Percentiles rank a stretch among this genome's conserved stretches.
These are phyloP conservation scores for Vaccinium darrowii DNA, from an alignment of 148 eudicot genomes.

Conservation along the genomic window DNA sequence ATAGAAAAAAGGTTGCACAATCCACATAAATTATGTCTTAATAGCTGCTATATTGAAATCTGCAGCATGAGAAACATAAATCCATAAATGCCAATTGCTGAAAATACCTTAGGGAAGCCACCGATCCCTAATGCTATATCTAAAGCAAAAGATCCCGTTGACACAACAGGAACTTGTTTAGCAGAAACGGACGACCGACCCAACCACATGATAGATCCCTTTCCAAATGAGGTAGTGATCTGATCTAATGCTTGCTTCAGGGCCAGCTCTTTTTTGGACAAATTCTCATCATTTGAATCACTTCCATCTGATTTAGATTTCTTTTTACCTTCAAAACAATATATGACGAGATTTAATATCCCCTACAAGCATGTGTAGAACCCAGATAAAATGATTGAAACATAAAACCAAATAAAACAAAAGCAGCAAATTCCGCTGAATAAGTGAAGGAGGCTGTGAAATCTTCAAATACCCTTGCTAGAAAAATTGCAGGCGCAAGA, in stretches of 20 bases:
- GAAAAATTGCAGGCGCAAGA: slow-evolving; percentile 32
- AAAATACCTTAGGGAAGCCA: slow-evolving; percentile 88
- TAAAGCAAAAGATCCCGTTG: slow-evolving; percentile 85
- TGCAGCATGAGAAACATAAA: background rate
- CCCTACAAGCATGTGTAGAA: background rate
- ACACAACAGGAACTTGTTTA: slow-evolving; percentile 75
- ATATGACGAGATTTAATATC: slow-evolving; percentile 1
- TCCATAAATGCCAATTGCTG: background rate
- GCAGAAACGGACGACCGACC: slow-evolving; percentile 58
- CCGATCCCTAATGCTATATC: slow-evolving; percentile 94
- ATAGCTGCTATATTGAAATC: background rate
- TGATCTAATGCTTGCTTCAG: slow-evolving; percentile 85
- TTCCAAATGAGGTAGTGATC: slow-evolving; percentile 77
- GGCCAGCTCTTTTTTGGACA: slow-evolving; percentile 82
- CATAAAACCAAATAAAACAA: background rate
- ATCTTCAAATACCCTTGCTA: slow-evolving; percentile 34
- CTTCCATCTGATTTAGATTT: slow-evolving; percentile 75
- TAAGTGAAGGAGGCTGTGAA: background rate
- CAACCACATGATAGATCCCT: slow-evolving; percentile 97
- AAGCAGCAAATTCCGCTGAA: background rate
- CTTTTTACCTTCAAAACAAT: slow-evolving; percentile 51
- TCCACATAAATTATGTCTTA: background rate
- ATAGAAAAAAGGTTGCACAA: background rate
- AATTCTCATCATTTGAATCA: slow-evolving; percentile 79
- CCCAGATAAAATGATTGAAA: background rate